Evolutionary conservation across 495 filamentous ascomycete genomes (phyloP), one percentile per base, ranked within the genome.

Genomic region (Xylaria bambusicola): DNA sequence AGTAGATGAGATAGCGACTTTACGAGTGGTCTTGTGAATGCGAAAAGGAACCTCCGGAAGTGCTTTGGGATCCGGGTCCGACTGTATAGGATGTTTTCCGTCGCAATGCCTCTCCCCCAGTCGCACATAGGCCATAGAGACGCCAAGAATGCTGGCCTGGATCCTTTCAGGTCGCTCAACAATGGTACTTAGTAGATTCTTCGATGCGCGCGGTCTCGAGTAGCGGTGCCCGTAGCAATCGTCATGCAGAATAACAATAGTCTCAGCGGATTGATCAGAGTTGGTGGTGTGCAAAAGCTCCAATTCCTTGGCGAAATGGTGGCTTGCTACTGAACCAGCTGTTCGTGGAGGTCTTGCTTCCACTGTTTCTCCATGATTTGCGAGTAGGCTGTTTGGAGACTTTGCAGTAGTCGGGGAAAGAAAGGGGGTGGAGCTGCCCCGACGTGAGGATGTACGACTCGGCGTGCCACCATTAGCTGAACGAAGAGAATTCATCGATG

Each of bases 151-250:
- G 61, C 85, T 85, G 5, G 95, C 95, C 61, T 89, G 91, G 47
- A 98, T 86, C 35, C 94, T 84, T 75, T 98, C 94, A 27, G 94
- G 94, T 35, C 93, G 80, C 73, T 98, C 94, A 13, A 97, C 91
- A 47, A 98, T 93, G 40, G 82, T 86, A 51, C 69, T 84, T 0
- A 98, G 78, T 3, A 77, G 79, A 2, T 76, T 77, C 52, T 84
- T 85, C 2, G 82, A 84, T 0, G 88, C 84, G 36, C 87, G 85
- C n/a, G 91, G 91, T 21, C 94, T 82, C 12, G 91, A 89, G 67
- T 83, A 98, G 1, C 90, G 86, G 71, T 98, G 94, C 10, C 91
- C 92, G 64, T 97, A 98, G 75, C 93, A 96, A 50, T 87, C 86
- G 71, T 98, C 95, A 58, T 98, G 90, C 3, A 98, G 68, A 29